phyloP scores from a whole-genome alignment of 2,329 filamentous ascomycete species.

The Pyrenophora tritici-repentis region DNA sequence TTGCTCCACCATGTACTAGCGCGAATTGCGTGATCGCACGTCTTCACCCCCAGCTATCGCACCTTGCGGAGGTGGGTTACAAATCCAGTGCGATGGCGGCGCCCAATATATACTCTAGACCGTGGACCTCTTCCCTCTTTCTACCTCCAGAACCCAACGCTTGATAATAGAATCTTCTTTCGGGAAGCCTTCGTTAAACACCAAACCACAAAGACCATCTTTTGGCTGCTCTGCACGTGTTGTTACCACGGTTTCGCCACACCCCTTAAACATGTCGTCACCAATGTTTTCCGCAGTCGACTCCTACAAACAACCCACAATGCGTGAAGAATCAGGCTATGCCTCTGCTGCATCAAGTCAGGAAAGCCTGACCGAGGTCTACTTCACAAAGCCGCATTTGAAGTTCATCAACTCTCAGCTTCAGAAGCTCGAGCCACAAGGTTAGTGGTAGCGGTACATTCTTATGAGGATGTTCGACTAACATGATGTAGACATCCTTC shows the following conservation, averaged over 20 bases:
- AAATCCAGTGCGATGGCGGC: conserved; percentile 38
- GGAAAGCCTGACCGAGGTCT: conserved; percentile 71
- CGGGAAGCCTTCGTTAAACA: conserved; percentile 19
- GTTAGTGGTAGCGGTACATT: conserved; percentile 47
- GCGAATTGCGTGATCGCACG: conserved; percentile 44
- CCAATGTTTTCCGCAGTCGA: conserved; percentile 29
- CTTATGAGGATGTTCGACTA: conserved; percentile 23
- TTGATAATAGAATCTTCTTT: conserved; percentile 30
- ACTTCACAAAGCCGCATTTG: conserved; percentile 85
- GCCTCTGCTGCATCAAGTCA: conserved; percentile 69
- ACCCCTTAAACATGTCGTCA: conserved; percentile 35
- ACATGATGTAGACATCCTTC: conserved; percentile 70
- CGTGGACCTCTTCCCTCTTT: conserved; percentile 18
- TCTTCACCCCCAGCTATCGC: conserved; percentile 34
- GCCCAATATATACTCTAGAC: conserved; percentile 36
- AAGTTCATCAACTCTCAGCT: conserved; percentile 90
- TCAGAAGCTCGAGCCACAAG: conserved; percentile 81
- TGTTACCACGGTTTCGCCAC: conserved; percentile 11
- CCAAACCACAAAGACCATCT: conserved; percentile 12
- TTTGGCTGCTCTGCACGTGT: conserved; percentile 30
- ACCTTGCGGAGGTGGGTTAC: conserved; percentile 38
- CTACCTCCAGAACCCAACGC: conserved; percentile 25
- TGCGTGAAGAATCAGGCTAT: conserved; percentile 78
- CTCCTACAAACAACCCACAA: conserved; percentile 33
- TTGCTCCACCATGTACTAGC: conserved; percentile 33